Conservation (phyloP, 2,329 filamentous ascomycete species). For the Clonostachys rosea region DNA sequence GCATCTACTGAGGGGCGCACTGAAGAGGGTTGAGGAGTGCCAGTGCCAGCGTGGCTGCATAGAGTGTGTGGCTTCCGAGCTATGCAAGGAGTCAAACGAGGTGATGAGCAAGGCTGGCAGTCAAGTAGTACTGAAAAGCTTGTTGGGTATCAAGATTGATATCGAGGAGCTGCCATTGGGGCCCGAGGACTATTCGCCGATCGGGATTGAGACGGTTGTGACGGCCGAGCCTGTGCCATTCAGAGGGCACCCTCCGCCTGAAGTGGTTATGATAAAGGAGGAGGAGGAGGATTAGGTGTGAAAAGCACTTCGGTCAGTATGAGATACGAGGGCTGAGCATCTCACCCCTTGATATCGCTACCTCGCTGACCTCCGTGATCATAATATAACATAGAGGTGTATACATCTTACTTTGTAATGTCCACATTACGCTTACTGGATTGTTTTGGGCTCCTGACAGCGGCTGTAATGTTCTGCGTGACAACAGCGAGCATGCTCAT, state of each 20-base stretch:
- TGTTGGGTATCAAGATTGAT: slow-evolving; percentile 76
- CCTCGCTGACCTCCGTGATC: too few relatives aligned
- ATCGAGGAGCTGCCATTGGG: slow-evolving; percentile 84
- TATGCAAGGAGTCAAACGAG: slow-evolving; percentile 80
- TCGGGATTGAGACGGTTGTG: slow-evolving; percentile 79
- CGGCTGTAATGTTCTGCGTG: too few relatives aligned
- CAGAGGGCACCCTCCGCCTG: slow-evolving; percentile 10
- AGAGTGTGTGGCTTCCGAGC: slow-evolving; percentile 83
- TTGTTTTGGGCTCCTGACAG: too few relatives aligned
- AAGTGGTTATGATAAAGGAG: neutral
- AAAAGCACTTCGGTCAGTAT: neutral
- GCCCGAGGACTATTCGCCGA: slow-evolving; percentile 63
- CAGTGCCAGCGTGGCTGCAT: slow-evolving; percentile 76
- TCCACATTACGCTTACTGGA: too few relatives aligned
- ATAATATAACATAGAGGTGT: too few relatives aligned
- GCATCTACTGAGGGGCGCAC: slow-evolving; percentile 68
- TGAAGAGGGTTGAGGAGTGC: slow-evolving; percentile 72
- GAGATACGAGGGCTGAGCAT: too few relatives aligned
- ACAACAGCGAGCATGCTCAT: too few relatives aligned
- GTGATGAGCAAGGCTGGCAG: slow-evolving; percentile 93
- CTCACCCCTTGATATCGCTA: too few relatives aligned
- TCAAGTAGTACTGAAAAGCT: slow-evolving; percentile 70
- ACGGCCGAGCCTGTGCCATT: slow-evolving; percentile 62
- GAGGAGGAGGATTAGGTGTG: slow-evolving; percentile 1
- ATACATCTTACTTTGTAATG: too few relatives aligned